phyloP scores from a whole-genome alignment of 768 basidiomycete species.

The Galerina marginata region DNA sequence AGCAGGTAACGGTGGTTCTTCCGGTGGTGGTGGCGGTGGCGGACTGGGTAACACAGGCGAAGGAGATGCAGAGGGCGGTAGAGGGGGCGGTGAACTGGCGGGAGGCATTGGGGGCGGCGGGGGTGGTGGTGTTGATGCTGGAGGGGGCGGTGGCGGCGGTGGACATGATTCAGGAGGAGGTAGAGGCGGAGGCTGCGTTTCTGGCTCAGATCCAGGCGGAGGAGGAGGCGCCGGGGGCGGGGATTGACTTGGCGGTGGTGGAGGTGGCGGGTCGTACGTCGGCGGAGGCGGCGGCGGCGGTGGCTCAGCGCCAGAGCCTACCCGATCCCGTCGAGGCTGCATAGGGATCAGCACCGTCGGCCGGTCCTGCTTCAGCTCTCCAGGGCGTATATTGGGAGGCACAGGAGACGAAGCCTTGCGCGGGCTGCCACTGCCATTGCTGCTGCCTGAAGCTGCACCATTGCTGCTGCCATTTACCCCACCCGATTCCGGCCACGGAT shows the following conservation, averaged over 20 bases:
- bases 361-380: slow-evolving; percentile 32
- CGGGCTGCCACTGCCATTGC: slow-evolving; percentile 6
- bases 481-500: slow-evolving; percentile 30
- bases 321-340: slow-evolving; percentile 27
- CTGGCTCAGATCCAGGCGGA: slow-evolving; percentile 35
- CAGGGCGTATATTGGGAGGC: slow-evolving; percentile 19
- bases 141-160: slow-evolving; percentile 38
- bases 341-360: slow-evolving; percentile 34
- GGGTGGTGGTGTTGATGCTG: slow-evolving; percentile 42
- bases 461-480: slow-evolving; percentile 22
- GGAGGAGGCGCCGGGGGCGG: slow-evolving; percentile 36
- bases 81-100: slow-evolving; percentile 29
- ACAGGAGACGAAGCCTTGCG: slow-evolving; percentile 31
- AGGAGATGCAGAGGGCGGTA: slow-evolving; percentile 19
- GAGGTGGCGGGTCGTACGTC: slow-evolving; percentile 31
- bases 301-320: slow-evolving; percentile 19
- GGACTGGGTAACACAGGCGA: slow-evolving; percentile 5
- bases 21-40: slow-evolving; percentile 26
- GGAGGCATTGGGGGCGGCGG: slow-evolving; percentile 36
- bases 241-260: slow-evolving; percentile 32
- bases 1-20: slow-evolving; percentile 33
- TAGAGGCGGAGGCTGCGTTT: slow-evolving; percentile 32
- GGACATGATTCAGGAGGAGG: slow-evolving; percentile 34
- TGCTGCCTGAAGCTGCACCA: slow-evolving; percentile 21
- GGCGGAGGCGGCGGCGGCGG: slow-evolving; percentile 35